Evolutionary conservation across 768 basidiomycete species (phyloP).

Genomic region (Galerina sulciceps): DNA sequence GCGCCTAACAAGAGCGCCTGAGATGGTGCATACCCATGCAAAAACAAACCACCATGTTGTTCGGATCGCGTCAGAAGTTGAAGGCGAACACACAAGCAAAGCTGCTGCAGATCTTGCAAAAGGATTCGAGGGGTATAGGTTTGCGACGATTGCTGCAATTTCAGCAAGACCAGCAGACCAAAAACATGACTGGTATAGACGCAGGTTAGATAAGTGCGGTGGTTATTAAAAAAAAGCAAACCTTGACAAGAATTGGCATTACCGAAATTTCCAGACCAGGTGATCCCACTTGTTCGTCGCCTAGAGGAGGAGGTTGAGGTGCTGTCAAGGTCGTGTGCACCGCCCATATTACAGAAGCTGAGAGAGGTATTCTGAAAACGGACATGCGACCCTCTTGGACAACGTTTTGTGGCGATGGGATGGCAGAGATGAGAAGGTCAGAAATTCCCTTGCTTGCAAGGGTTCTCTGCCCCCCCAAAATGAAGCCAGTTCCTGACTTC

Average conservation of each 20-base stretch:
- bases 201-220: neutral
- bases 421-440: too few species aligned
- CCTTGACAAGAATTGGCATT: conserved; percentile 26
- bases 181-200: conserved; percentile 17
- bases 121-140: conserved; percentile 7
- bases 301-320: conserved; percentile 27
- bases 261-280: conserved; percentile 24
- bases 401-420: neutral
- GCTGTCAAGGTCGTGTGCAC: conserved; percentile 29
- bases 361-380: conserved; percentile 25
- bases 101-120: conserved; percentile 1
- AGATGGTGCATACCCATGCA: conserved; percentile 11
- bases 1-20: conserved; percentile 9
- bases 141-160: conserved; percentile 18
- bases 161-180: conserved; percentile 23
- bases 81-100: conserved; percentile 3
- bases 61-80: neutral
- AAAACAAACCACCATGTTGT: conserved; percentile 5
- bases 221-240: conserved; percentile 3
- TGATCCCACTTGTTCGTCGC: conserved; percentile 23
- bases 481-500: too few species aligned
- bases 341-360: conserved; percentile 28
- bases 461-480: too few species aligned
- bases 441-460: too few species aligned
- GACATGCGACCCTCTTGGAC: conserved; percentile 12